Evolutionary conservation across 2,329 filamentous ascomycete genomes (phyloP), one percentile per base, ranked within the genome.

Genomic region (Talaromyces rugulosus): DNA sequence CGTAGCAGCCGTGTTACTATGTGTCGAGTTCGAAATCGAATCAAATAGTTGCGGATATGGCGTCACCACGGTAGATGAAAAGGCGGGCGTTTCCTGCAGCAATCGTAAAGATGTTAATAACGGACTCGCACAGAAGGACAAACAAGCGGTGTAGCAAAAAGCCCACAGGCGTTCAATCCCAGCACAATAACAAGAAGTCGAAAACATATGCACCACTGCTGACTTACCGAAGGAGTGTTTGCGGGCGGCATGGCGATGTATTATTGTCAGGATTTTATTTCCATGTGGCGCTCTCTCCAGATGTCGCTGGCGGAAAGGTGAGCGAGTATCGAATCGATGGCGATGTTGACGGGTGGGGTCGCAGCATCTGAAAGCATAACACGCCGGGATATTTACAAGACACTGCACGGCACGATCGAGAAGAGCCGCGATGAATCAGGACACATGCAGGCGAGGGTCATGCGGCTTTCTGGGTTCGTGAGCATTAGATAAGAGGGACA

Each of bases 21-120:
- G 76, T 47, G 81, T 78, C 55, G 82, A 78, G 66, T 78, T 81
- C 66, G 81, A 75, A 63, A 83, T 74, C 60, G 76, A 72, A 66
- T 75, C 77, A 62, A 81, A 74, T 61, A 79, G 78, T 59, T 79
- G 80, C 47, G 82, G 75, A 66, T 84, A 83, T 28, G 73, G 70
- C 60, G 63, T 70, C 8, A 33, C 34, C 23, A 56, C 30, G 33
- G 71, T 62, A 34, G 71, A 65, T 50, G 74, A 66, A 31, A 66
- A 62, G 51, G 63, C 42, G 54, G 69, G 69, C 23, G 70, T 72
- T 62, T 68, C 67, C 67, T 74, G 64, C 63, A 67, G 60, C 7
- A 47, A 56, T 18, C 59, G 42, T 23, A 40, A 44, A 62, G 61
- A 64, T 55, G 68, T 64, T 63, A 64, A 62, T 50, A 61, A 58